phyloP scores from a whole-genome alignment of 2,329 filamentous ascomycete species.

The Paecilomyces dactylethromorphus region DNA sequence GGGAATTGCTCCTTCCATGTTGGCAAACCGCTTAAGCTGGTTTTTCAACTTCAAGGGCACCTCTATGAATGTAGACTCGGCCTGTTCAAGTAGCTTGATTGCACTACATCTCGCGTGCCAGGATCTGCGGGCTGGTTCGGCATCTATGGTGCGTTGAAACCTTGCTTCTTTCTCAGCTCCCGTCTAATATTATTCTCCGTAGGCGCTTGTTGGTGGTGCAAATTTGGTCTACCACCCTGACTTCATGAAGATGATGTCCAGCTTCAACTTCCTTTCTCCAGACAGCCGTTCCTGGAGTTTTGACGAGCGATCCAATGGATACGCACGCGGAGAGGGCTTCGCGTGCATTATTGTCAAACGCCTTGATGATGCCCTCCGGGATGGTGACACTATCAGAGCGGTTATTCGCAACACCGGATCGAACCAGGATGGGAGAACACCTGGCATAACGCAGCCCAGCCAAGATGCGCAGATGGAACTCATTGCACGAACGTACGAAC shows the following conservation, averaged over 20 bases:
- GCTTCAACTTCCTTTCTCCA: slow-evolving; percentile 13
- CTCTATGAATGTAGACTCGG: slow-evolving; percentile 13
- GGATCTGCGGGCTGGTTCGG: not conserved
- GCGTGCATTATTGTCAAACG: slow-evolving; percentile 20
- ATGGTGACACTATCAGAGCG: slow-evolving; percentile 21
- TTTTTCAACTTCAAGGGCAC: slow-evolving; percentile 7
- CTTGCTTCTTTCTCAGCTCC: too few relatives aligned
- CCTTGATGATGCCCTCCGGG: slow-evolving; percentile 19
- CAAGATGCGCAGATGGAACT: slow-evolving; percentile 9
- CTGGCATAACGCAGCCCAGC: slow-evolving; percentile 11
- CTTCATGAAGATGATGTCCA: slow-evolving; percentile 4
- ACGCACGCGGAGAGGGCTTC: slow-evolving; percentile 33
- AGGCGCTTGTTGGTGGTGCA: slow-evolving; percentile 6
- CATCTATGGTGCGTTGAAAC: too few relatives aligned
- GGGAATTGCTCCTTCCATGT: not conserved
- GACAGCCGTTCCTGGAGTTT: slow-evolving; percentile 21
- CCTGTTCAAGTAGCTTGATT: slow-evolving; percentile 11
- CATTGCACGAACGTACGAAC: slow-evolving; percentile 3
- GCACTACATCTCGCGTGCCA: slow-evolving; percentile 8
- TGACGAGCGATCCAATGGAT: slow-evolving; percentile 36
- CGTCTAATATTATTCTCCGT: not conserved
- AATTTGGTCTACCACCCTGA: slow-evolving; percentile 7
- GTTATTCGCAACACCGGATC: slow-evolving; percentile 18
- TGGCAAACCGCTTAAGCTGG: slow-evolving; percentile 4
- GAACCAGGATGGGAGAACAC: slow-evolving; percentile 13